Evolutionary conservation across 2,329 filamentous ascomycete species (phyloP).

Genomic region (Stachybotrys chartarum): DNA sequence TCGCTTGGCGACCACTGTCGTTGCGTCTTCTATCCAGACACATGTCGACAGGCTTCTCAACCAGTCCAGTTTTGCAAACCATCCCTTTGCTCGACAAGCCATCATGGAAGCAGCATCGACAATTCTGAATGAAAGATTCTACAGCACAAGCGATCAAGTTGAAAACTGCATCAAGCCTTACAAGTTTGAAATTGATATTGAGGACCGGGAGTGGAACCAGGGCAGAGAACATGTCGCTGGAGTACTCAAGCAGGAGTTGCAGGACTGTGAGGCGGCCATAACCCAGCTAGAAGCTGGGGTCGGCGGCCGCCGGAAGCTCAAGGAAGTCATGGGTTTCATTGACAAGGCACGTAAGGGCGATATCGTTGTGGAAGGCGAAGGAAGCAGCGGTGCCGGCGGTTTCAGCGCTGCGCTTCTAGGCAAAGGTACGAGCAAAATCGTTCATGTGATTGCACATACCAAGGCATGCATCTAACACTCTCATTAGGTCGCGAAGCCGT

Average conservation of each 20-base stretch:
- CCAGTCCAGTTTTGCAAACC: constrained; percentile 76
- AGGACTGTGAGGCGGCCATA: constrained; percentile 73
- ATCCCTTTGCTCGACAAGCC: constrained; percentile 88
- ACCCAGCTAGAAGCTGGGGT: constrained; percentile 69
- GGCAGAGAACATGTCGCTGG: constrained; percentile 75
- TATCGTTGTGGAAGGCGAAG: constrained; percentile 75
- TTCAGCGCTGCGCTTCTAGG: constrained; percentile 83
- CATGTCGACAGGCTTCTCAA: constrained; percentile 74
- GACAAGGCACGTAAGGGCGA: constrained; percentile 86
- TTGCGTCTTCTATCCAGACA: constrained; percentile 78
- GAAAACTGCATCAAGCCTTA: constrained; percentile 99
- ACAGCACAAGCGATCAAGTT: constrained; percentile 94
- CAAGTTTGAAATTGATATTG: constrained; percentile 95
- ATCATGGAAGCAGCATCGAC: constrained; percentile 85
- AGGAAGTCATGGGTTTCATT: constrained; percentile 84
- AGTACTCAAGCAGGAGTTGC: constrained; percentile 81
- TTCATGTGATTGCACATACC: neutral
- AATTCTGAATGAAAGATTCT: constrained; percentile 90
- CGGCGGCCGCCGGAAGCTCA: constrained; percentile 76
- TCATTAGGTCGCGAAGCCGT: constrained; percentile 75
- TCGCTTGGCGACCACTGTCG: constrained; percentile 82
- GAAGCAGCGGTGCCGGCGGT: constrained; percentile 78
- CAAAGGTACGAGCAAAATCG: constrained; percentile 52
- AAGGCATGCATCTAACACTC: constrained; percentile 11
- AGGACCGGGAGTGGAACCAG: constrained; percentile 79